Base-by-base conservation (phyloP, 176 grass and related monocot species). In the Oropetium thomaeum region DNA sequence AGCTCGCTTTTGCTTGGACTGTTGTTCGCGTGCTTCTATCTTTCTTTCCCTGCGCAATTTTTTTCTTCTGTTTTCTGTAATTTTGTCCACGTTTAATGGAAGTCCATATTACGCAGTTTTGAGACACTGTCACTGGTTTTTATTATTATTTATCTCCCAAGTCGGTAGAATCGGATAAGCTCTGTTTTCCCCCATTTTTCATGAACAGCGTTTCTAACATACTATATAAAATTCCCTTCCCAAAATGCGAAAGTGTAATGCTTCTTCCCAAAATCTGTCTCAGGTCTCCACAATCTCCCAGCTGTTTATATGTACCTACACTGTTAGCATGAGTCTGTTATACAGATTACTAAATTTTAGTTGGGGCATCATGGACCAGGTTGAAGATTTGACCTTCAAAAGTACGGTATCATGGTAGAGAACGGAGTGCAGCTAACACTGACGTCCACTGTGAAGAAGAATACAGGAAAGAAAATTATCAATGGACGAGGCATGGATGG, bases 331-430 rank as follows among this genome's bases (percentile, higher is more conserved):
- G 43, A 45, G 41, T 14, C 43, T 49, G 45, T 4, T 17, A 19
- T 49, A 49, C 3, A 27, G 19, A 31, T 59, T 41, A n/a, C 3
- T 13, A 2, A 13, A 44, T 70, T 34, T 81, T 26, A 64, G 45
- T 71, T 54, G 35, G 74, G 35, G 57, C 22, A 42, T 41, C 26
- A 29, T 22, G 19, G 28, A n/a, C 45, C 72, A 89, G 81, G 76
- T 69, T 71, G 57, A 84, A 70, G 19, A 39, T 1, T 63, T 67
- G 31, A 5, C 27, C 11, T 63, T 3, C 17, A 84, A 62, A 75
- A 81, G 78, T 70, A 23, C 51, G 71, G 42, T 45, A 82, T 33
- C 41, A 89, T 93, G 84, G 69, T 74, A 22, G 68, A 84, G 53
- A 64, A 45, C 30, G 52, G 80, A 65, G 44, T 70, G 53, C 87